Evolutionary conservation across 2,329 filamentous ascomycete genomes (phyloP), one percentile per base, ranked within the genome.

Genomic region (Pseudogymnoascus sp.): DNA sequence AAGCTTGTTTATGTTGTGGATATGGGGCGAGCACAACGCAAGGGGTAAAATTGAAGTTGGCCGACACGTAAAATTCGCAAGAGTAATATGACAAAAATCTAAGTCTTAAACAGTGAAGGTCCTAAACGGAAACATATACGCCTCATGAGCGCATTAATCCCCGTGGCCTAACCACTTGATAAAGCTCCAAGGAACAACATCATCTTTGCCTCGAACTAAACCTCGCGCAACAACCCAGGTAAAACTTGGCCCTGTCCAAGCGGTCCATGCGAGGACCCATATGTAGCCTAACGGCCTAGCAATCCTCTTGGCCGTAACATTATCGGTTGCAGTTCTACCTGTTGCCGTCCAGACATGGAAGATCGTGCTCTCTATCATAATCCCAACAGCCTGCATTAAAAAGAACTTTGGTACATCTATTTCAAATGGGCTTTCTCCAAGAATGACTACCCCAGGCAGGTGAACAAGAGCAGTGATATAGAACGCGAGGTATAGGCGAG

Each of bases 161-260:
- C n/a, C 50, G 29, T 56, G 35, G 15, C 50, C 50, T 15, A 56
- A 56, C 29, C 50, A 56, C 11, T 33, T 56, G 11, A 56, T 15
- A 7, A 56, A 19, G 50, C 29, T 56, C 50, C 50, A 56, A 35
- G 50, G 50, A 10, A 56, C 50, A 56, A 56, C 50, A 56, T 56
- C 50, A 6, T 56, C 50, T 21, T 56, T 56, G 10, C 29, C 29
- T 10, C 9, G 50, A 15, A 56, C 50, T 21, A 56, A 35, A 21
- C 17, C 10, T 56, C 50, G 17, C 21, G 50, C 50, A 35, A 56
- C 17, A 56, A 33, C 50, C 50, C 50, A 56, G 2, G 17, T 7
- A 33, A 33, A 56, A 1, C 50, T 15, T 33, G 50, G 50, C 3
- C 50, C 50, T 33, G 50, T 56, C 50, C 50, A 56, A 33, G 50